These are phyloP conservation scores for Vaccinium macrocarpon DNA, from an alignment of 148 eudicot genomes.

Conservation along the genomic window DNA sequence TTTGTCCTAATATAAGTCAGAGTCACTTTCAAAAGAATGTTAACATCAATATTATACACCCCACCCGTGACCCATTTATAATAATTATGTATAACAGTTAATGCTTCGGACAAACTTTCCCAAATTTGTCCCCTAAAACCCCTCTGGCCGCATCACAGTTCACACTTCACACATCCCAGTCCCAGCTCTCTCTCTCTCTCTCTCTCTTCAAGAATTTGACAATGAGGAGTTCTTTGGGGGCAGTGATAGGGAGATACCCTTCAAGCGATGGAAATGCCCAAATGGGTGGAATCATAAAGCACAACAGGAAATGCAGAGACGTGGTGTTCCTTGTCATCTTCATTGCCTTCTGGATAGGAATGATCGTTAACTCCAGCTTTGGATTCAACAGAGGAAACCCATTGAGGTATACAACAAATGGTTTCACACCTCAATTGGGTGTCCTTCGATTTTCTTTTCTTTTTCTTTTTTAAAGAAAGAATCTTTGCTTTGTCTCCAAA, in stretches of 20 bases:
- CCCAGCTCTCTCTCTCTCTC: conserved; percentile 10
- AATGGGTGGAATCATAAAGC: conserved; percentile 65
- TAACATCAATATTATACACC: not conserved
- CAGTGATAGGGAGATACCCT: conserved; percentile 66
- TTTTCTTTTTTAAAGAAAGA: not conserved
- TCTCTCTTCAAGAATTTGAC: not conserved
- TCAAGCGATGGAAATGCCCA: conserved; percentile 59
- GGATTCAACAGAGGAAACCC: conserved; percentile 94
- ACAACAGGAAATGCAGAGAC: conserved; percentile 92
- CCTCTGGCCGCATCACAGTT: not conserved
- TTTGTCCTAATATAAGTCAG: not conserved
- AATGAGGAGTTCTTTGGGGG: conserved; percentile 73
- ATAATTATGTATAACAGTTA: not conserved
- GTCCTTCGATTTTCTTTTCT: not conserved
- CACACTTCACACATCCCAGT: not conserved
- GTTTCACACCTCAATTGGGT: conserved; percentile 7
- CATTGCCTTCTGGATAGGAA: conserved; percentile 88
- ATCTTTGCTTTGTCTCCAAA: not conserved
- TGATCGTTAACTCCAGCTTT: conserved; percentile 98
- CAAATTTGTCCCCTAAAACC: not conserved
- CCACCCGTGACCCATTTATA: not conserved
- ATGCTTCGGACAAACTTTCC: not conserved
- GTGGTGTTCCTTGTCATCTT: conserved; percentile 75
- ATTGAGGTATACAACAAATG: conserved; percentile 48
- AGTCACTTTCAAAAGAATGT: not conserved